phyloP scores from a whole-genome alignment of 257 asterid species.

The Fraxinus excelsior region DNA sequence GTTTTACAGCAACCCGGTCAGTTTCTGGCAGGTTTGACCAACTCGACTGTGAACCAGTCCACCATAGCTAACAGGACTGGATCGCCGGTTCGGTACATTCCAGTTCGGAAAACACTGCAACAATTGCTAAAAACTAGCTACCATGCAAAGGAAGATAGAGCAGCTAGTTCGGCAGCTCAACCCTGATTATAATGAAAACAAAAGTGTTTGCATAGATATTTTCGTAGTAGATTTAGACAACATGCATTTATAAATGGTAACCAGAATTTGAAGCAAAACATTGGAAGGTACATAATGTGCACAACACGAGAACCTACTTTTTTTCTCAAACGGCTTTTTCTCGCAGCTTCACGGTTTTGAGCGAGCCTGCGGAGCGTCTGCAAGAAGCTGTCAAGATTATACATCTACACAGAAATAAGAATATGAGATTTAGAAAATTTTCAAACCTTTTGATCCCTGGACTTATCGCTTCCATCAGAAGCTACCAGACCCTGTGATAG shows the following conservation, averaged over 20 bases:
- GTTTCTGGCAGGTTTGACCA: not conserved
- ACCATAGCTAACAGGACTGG: not conserved
- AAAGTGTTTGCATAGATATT: not conserved
- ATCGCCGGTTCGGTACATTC: not conserved
- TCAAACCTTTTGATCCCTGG: conserved; percentile 93
- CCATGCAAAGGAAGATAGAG: not conserved
- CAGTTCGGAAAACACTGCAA: not conserved
- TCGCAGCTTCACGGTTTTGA: conserved; percentile 99
- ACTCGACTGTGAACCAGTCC: not conserved
- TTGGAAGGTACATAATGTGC: conserved; percentile 8
- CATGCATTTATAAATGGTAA: not conserved
- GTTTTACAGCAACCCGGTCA: not conserved
- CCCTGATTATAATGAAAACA: not conserved
- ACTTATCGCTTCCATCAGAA: conserved; percentile 96
- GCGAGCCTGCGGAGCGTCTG: conserved; percentile 94
- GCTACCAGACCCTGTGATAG: conserved; percentile 54
- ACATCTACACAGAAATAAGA: conserved; percentile 11
- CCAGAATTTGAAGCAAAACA: conserved; percentile 11
- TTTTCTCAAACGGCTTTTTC: conserved; percentile 93
- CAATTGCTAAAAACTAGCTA: not conserved
- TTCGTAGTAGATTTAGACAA: not conserved
- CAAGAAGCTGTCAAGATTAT: conserved; percentile 27
- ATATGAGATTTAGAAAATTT: conserved; percentile 4
- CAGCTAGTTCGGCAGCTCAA: not conserved
- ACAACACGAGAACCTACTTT: conserved; percentile 45